Evolutionary conservation across 257 asterid genomes (phyloP).

Genomic region (Solanum infundibuliforme): DNA sequence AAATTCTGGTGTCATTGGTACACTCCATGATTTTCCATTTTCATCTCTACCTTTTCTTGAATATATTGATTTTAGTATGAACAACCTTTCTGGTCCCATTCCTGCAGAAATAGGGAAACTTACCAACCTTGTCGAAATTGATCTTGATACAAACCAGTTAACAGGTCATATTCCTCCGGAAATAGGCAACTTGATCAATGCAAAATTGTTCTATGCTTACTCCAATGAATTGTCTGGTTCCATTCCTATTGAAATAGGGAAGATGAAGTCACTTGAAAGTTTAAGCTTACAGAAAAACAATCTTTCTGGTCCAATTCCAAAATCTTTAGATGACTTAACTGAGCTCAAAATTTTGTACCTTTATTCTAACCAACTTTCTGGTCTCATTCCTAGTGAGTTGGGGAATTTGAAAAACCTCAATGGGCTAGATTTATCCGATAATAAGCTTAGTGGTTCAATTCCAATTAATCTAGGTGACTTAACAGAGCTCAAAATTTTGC

Average conservation of each 20-base stretch:
- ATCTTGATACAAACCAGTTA: background rate
- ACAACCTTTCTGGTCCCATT: constrained; percentile 3
- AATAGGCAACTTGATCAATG: background rate
- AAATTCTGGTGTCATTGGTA: background rate
- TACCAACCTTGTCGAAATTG: background rate
- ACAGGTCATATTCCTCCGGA: background rate
- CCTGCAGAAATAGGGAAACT: background rate
- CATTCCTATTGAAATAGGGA: background rate
- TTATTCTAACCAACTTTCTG: too few relatives aligned
- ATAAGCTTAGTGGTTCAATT: background rate
- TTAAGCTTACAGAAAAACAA: background rate
- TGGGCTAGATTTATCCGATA: background rate
- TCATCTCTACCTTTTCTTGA: constrained; percentile 12
- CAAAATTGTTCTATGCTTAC: background rate
- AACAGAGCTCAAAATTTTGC: background rate
- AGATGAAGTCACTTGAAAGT: background rate
- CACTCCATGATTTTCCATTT: constrained; percentile 10
- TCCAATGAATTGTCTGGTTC: too few relatives aligned
- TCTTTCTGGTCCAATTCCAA: constrained; percentile 3
- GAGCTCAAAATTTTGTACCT: background rate
- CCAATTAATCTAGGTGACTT: background rate
- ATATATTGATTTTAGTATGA: constrained; percentile 3
- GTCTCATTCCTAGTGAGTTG: too few relatives aligned
- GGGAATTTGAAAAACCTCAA: background rate
- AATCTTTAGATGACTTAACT: background rate